Conservation (phyloP, 495 filamentous ascomycete genomes). For the Astrothelium macrocarpum region DNA sequence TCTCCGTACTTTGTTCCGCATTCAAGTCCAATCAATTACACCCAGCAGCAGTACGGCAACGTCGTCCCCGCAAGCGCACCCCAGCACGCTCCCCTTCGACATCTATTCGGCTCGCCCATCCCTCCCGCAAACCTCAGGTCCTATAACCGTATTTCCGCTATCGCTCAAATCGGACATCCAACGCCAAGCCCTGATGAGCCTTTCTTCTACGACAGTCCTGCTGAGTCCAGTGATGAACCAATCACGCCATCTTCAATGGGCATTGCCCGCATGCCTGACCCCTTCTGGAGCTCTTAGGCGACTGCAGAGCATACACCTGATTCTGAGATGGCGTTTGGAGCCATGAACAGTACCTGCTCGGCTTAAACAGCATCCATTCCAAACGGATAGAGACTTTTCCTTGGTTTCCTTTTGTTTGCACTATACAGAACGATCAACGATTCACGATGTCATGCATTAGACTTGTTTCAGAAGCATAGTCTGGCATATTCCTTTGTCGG, state of each 20-base stretch:
- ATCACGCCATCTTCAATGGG: slow-evolving; percentile 13
- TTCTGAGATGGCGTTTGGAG: not conserved
- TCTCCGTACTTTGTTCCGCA: slow-evolving; percentile 2
- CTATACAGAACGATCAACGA: not conserved
- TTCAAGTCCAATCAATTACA: not conserved
- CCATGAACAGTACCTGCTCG: not conserved
- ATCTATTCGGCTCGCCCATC: not conserved
- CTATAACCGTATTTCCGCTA: not conserved
- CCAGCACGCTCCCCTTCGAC: not conserved
- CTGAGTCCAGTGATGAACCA: slow-evolving; percentile 14
- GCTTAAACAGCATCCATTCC: not conserved
- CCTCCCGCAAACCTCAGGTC: not conserved
- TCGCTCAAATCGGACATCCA: slow-evolving; percentile 3
- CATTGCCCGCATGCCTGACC: not conserved
- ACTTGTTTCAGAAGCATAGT: not conserved
- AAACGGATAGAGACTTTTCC: not conserved
- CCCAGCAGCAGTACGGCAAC: not conserved
- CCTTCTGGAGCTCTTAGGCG: not conserved
- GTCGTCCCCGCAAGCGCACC: not conserved
- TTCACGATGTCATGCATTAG: not conserved
- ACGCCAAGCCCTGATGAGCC: slow-evolving; percentile 6
- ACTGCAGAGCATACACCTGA: not conserved
- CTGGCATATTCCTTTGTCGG: not conserved
- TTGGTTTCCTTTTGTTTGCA: not conserved
- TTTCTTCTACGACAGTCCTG: slow-evolving; percentile 14